These are phyloP conservation scores for Colletotrichum tanaceti DNA, from an alignment of 2,329 filamentous ascomycete species.

Conservation along the genomic window DNA sequence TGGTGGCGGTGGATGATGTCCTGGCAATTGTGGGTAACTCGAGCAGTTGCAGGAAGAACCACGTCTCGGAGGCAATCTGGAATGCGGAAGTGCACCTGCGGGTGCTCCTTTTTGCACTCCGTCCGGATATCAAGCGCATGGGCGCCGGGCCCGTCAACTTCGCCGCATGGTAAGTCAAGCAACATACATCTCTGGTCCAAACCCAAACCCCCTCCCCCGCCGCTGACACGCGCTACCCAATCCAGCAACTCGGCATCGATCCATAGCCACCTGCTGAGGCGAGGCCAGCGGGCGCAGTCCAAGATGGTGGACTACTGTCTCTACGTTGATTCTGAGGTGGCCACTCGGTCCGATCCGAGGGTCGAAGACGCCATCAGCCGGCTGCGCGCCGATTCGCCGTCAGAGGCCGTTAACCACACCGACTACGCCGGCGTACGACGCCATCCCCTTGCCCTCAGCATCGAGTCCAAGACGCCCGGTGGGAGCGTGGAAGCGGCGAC, in stretches of 20 bases:
- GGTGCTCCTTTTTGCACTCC: not conserved
- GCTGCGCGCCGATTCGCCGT: not conserved
- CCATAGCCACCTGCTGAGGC: not conserved
- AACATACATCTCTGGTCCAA: no score
- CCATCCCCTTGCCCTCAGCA: constrained; percentile 40
- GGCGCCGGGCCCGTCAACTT: constrained; percentile 2
- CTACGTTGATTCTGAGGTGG: constrained; percentile 1
- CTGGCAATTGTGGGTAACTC: not conserved
- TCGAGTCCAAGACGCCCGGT: constrained; percentile 42
- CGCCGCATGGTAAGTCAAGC: not conserved
- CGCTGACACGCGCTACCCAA: not conserved
- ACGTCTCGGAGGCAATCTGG: not conserved
- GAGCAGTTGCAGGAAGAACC: not conserved
- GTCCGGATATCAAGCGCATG: not conserved
- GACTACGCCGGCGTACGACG: constrained; percentile 36
- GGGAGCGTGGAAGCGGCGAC: constrained; percentile 37
- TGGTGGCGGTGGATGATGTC: not conserved
- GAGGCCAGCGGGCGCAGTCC: not conserved
- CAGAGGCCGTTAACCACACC: constrained; percentile 41
- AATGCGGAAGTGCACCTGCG: not conserved
- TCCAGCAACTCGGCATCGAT: constrained; percentile 1
- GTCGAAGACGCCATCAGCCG: not conserved
- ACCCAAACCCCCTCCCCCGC: no score
- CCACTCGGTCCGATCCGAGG: not conserved
- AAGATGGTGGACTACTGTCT: constrained; percentile 6